phyloP scores from a whole-genome alignment of 345 rosid genomes.

The Aethionema arabicum region DNA sequence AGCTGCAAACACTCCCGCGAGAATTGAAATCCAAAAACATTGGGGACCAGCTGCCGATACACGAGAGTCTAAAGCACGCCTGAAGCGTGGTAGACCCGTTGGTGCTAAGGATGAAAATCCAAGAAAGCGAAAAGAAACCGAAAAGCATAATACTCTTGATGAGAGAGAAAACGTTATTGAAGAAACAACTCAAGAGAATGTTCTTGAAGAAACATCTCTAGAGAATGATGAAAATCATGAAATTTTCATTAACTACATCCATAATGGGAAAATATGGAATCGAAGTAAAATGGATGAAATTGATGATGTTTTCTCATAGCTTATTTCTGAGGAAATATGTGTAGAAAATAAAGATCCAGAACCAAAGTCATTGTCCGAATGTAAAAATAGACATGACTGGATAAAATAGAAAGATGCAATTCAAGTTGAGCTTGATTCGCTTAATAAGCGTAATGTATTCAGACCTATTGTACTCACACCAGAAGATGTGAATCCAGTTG shows the following conservation, averaged over 20 bases:
- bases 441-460: too few relatives aligned
- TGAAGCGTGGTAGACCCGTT: background rate
- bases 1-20: too few relatives aligned
- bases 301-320: background rate
- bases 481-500: too few relatives aligned
- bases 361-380: too few relatives aligned
- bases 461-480: too few relatives aligned
- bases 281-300: background rate
- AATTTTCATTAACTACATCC: background rate
- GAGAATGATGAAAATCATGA: background rate
- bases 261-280: background rate
- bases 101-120: background rate
- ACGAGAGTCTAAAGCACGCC: background rate
- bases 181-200: background rate
- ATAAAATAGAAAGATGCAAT: too few relatives aligned
- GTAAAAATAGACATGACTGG: too few relatives aligned
- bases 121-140: too few relatives aligned
- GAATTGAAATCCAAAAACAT: background rate
- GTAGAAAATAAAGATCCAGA: too few relatives aligned
- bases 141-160: background rate
- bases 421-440: too few relatives aligned
- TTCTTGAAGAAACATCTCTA: too few relatives aligned
- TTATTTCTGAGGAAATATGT: too few relatives aligned
- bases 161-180: background rate
- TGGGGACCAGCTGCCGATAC: background rate